Evolutionary conservation across 805 yeast genomes (phyloP).

Genomic region (Kodamaea leandrae): DNA sequence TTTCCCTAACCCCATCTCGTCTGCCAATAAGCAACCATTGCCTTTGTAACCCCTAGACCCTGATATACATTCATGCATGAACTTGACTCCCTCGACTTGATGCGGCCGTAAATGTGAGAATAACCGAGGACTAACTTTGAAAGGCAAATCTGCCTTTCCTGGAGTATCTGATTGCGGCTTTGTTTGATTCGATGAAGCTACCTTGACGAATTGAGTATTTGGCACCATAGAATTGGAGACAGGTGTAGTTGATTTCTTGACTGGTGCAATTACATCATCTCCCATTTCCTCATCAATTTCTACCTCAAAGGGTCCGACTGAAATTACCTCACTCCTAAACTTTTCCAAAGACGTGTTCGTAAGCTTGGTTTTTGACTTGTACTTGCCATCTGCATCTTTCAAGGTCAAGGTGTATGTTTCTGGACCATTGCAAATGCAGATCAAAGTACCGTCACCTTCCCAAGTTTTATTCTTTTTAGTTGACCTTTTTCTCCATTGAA

Average conservation of each 20-base stretch:
- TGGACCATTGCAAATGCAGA: constrained; percentile 18
- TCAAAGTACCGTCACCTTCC: constrained; percentile 85
- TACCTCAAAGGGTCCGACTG: constrained; percentile 59
- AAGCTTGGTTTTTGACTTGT: constrained; percentile 10
- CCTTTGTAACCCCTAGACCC: constrained; percentile 54
- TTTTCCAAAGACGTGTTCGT: constrained; percentile 3
- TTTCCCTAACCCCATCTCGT: constrained; percentile 93
- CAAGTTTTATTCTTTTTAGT: constrained; percentile 84
- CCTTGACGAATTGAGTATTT: neutral
- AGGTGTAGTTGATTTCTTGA: too few relatives aligned
- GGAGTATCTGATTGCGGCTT: neutral
- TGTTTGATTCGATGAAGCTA: neutral
- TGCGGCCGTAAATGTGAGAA: constrained; percentile 67
- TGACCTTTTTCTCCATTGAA: constrained; percentile 70
- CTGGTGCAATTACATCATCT: too few relatives aligned
- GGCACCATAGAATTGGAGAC: too few relatives aligned
- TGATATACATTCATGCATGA: constrained; percentile 79
- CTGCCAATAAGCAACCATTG: constrained; percentile 83
- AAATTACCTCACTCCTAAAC: constrained; percentile 31
- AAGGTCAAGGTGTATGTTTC: constrained; percentile 6
- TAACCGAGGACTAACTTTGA: constrained; percentile 55
- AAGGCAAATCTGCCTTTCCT: constrained; percentile 13
- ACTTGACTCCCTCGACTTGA: constrained; percentile 79
- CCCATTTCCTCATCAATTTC: constrained; percentile 53
- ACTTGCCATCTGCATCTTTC: constrained; percentile 12